phyloP scores from a whole-genome alignment of 108 stramenopile species.

The Cylindrotheca closterium region DNA sequence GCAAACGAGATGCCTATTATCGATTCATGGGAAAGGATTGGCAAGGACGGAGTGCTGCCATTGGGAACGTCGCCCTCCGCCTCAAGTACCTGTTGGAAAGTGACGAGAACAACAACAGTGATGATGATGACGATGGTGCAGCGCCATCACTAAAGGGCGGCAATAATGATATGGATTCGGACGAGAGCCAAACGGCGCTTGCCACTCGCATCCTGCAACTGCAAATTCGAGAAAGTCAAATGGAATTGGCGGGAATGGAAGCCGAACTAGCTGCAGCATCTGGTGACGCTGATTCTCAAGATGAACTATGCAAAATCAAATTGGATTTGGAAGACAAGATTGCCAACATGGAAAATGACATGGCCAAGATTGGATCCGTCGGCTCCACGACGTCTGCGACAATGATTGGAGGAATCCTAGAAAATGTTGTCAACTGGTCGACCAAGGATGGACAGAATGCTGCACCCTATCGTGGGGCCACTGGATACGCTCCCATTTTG shows the following conservation, averaged over 20 bases:
- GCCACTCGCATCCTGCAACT: conserved; percentile 63
- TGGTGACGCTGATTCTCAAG: not conserved
- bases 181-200: conserved; percentile 33
- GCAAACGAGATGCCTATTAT: conserved; percentile 87
- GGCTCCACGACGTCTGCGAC: not conserved
- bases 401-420: not conserved
- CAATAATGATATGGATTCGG: conserved; percentile 19
- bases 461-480: conserved; percentile 82
- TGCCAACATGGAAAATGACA: conserved; percentile 3
- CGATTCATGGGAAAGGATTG: conserved; percentile 74
- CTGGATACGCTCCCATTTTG: conserved; percentile 66
- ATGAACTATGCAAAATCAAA: conserved; percentile 2
- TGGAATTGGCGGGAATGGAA: conserved; percentile 75
- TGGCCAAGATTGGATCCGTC: conserved; percentile 3
- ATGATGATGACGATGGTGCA: conserved; percentile 9
- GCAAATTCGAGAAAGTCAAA: conserved; percentile 60
- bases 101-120: conserved; percentile 16
- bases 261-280: conserved; percentile 45
- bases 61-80: conserved; percentile 47
- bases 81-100: conserved; percentile 40
- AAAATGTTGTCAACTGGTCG: conserved; percentile 21
- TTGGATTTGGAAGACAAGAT: conserved; percentile 3
- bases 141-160: not conserved
- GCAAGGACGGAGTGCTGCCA: conserved; percentile 45
- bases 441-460: conserved; percentile 31